Percentiles rank a stretch among this genome's conserved stretches.
Evolutionary conservation across 345 rosid genomes (phyloP).

Genomic region (Noccaea bulbosa): DNA sequence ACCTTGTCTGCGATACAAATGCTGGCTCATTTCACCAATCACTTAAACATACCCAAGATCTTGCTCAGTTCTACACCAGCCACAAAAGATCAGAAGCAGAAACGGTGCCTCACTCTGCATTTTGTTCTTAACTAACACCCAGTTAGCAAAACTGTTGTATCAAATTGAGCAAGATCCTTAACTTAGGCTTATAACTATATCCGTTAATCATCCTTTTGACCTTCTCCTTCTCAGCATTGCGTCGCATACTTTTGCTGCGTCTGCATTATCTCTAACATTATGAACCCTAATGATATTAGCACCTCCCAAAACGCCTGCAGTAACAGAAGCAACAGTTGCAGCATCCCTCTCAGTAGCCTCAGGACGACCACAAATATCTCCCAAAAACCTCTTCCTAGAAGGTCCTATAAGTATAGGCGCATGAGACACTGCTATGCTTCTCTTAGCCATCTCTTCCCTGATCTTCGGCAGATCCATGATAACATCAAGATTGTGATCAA

Average conservation of each 20-base stretch:
- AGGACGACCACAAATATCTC: slow-evolving; percentile 68
- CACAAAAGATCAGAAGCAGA: slow-evolving; percentile 5
- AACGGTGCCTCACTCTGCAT: not conserved
- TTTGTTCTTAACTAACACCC: not conserved
- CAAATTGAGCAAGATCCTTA: not conserved
- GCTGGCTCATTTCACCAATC: not conserved
- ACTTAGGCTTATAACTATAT: not conserved
- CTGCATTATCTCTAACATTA: slow-evolving; percentile 70
- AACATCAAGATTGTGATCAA: slow-evolving; percentile 72
- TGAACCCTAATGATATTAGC: slow-evolving; percentile 93
- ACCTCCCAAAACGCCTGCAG: slow-evolving; percentile 73
- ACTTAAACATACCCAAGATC: slow-evolving; percentile 11
- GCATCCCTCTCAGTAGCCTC: slow-evolving; percentile 80
- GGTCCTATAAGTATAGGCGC: slow-evolving; percentile 80
- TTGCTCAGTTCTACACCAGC: slow-evolving; percentile 6
- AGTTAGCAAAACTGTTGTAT: slow-evolving; percentile 5
- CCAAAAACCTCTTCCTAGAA: slow-evolving; percentile 84
- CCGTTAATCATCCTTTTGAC: slow-evolving; percentile 21
- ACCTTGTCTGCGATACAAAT: not conserved
- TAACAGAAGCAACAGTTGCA: slow-evolving; percentile 74
- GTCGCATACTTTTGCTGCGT: slow-evolving; percentile 83
- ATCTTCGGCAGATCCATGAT: slow-evolving; percentile 62
- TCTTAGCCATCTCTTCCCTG: slow-evolving; percentile 66
- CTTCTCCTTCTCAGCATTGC: slow-evolving; percentile 65
- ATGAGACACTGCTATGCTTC: slow-evolving; percentile 70